Percentiles rank a stretch among this genome's conserved stretches.
These are phyloP conservation scores for Remersonia thermophila DNA, from an alignment of 2,329 filamentous ascomycete genomes.

Conservation along the genomic window DNA sequence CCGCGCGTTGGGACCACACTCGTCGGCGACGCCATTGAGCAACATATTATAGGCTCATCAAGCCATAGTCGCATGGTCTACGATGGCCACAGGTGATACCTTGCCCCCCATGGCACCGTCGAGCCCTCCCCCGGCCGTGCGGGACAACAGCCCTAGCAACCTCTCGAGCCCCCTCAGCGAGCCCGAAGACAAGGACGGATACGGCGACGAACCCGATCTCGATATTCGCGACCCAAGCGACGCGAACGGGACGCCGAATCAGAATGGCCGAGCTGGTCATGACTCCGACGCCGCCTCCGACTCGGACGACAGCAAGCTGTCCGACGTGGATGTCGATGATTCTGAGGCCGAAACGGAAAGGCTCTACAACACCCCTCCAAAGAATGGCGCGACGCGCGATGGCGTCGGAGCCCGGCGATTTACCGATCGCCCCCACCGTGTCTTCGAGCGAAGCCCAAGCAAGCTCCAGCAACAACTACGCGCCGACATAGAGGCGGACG, in stretches of 20 bases:
- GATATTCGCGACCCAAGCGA: constrained; percentile 20
- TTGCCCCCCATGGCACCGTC: constrained; percentile 38
- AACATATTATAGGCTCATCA: background rate
- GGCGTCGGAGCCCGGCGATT: constrained; percentile 38
- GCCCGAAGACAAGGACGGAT: constrained; percentile 66
- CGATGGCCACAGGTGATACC: constrained; percentile 40
- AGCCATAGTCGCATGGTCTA: constrained; percentile 12
- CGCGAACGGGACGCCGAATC: constrained; percentile 10
- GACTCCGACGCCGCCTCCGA: constrained; percentile 15
- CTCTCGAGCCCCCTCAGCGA: constrained; percentile 88
- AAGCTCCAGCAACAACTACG: constrained; percentile 50
- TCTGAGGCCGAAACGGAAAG: constrained; percentile 92
- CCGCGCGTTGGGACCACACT: constrained; percentile 7
- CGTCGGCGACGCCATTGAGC: constrained; percentile 7
- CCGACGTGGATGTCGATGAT: constrained; percentile 45
- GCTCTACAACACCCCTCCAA: constrained; percentile 76
- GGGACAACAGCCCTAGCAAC: constrained; percentile 51
- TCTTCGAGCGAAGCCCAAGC: constrained; percentile 59
- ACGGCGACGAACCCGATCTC: constrained; percentile 50
- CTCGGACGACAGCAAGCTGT: constrained; percentile 33
- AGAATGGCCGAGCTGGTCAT: constrained; percentile 11
- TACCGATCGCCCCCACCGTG: constrained; percentile 33
- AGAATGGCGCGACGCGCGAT: constrained; percentile 25
- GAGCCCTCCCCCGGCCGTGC: constrained; percentile 34
- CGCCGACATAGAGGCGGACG: constrained; percentile 23